phyloP scores from a whole-genome alignment of 73 alveolate species.

The Paramecium pentaurelia region DNA sequence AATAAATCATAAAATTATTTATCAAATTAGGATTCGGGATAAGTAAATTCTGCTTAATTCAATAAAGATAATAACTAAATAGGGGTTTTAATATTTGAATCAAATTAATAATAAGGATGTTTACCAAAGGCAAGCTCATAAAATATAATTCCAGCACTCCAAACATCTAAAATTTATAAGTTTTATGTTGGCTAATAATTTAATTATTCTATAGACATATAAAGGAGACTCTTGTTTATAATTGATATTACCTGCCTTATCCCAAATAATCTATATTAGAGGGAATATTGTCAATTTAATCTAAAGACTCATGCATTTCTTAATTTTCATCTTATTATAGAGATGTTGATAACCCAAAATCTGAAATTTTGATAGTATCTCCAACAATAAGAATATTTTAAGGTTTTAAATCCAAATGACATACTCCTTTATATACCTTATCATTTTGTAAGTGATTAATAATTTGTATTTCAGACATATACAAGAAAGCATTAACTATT shows the following conservation, averaged over 20 bases:
- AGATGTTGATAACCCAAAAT: not conserved
- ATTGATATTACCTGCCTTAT: not conserved
- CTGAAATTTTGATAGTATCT: not conserved
- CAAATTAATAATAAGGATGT: not conserved
- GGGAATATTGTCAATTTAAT: not conserved
- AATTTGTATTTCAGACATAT: not conserved
- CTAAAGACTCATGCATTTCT: not conserved
- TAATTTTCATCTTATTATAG: not conserved
- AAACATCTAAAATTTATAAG: not conserved
- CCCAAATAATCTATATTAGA: not conserved
- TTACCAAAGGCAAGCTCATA: not conserved
- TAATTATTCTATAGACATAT: not conserved
- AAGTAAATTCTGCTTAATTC: not conserved
- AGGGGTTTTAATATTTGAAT: not conserved
- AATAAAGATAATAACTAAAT: not conserved
- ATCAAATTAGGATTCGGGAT: not conserved
- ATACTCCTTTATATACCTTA: not conserved
- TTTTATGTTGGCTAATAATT: not conserved
- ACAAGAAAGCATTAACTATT: not conserved
- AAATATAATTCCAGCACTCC: slow-evolving; percentile 3
- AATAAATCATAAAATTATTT: not conserved
- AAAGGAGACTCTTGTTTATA: not conserved
- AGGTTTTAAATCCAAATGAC: not conserved
- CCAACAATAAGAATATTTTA: not conserved
- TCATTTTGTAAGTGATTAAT: not conserved